These are phyloP conservation scores for Myochromella boudieri DNA, from an alignment of 768 basidiomycete genomes.

Conservation along the genomic window DNA sequence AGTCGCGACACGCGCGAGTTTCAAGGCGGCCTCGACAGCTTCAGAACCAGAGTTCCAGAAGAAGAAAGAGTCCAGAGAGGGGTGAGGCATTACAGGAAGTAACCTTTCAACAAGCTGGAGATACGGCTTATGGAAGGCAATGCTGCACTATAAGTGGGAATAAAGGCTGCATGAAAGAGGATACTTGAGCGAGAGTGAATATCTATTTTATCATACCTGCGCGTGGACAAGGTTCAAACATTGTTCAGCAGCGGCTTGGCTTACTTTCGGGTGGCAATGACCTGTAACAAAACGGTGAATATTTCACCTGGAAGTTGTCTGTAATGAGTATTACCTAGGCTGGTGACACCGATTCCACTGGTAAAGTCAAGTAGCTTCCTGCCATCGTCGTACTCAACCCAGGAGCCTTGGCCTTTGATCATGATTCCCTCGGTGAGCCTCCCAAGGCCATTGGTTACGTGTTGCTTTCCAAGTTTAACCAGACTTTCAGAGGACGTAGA, in stretches of 20 bases:
- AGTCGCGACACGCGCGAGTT: constrained; percentile 80
- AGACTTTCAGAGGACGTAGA: constrained; percentile 20
- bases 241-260: constrained; percentile 86
- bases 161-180: neutral
- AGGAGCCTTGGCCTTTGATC: constrained; percentile 69
- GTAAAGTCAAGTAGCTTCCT: constrained; percentile 81
- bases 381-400: constrained; percentile 72
- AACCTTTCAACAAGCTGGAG: constrained; percentile 83
- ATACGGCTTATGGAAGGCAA: constrained; percentile 85
- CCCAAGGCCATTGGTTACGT: constrained; percentile 47
- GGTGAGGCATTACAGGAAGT: constrained; percentile 86
- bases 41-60: constrained; percentile 97
- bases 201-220: constrained; percentile 48
- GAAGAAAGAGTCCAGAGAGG: constrained; percentile 93
- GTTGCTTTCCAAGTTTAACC: constrained; percentile 39
- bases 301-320: neutral
- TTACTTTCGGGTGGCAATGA: constrained; percentile 86
- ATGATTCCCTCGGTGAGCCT: constrained; percentile 57
- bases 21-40: constrained; percentile 87
- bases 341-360: constrained; percentile 85
- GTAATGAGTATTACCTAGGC: constrained; percentile 53
- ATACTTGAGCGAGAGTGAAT: too few relatives aligned
- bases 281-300: constrained; percentile 41
- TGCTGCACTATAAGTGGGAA: constrained; percentile 65
- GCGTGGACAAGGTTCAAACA: constrained; percentile 78